Evolutionary conservation across 2,329 filamentous ascomycete genomes (phyloP), one percentile per base, ranked within the genome.

Genomic region (Truncatella angustata): DNA sequence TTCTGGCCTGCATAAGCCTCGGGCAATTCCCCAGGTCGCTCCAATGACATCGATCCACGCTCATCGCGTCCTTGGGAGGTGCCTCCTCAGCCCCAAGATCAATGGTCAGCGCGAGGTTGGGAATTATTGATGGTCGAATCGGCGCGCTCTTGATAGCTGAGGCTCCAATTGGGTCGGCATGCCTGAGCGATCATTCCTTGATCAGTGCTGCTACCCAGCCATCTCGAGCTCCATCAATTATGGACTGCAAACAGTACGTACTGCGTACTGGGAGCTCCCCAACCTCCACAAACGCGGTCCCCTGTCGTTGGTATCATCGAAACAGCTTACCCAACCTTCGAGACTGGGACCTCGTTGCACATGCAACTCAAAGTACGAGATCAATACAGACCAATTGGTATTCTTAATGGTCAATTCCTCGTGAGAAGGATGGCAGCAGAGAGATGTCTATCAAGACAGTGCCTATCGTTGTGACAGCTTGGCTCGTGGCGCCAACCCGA

Each of bases 11-110:
- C 51, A 53, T 49, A 49, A 49, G 51, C 39, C 37, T 45, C 32
- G 30, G 49, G 10, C 20, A 12, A 21, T n/a, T 45, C 21, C 20
- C 18, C 32, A 21, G 28, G 14, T n/a, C 30, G 37, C 28, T 26
- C 52, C 52, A 54, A 54, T 54, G 24, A 37, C 36, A 44, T 11
- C 18, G 43, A 34, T 51, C 52, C 52, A 54, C 52, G 52, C 49
- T 45, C 20, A 23, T 40, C 49, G 44, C 48, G 48, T 35, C 30
- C 52, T 48, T 48, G 52, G 43, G 45, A 51, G 52, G 39, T 54
- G 52, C 49, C 37, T 51, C 30, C 43, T 51, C 30, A 36, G 48
- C 43, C 28, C 30, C 35, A 36, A 35, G 47, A 47, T 16, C 32
- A 40, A 16, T 30, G 44, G 44, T 24, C 39, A 40, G 34, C 43